Conservation (phyloP, 306 rosid genomes). For the Prunus campanulata region DNA sequence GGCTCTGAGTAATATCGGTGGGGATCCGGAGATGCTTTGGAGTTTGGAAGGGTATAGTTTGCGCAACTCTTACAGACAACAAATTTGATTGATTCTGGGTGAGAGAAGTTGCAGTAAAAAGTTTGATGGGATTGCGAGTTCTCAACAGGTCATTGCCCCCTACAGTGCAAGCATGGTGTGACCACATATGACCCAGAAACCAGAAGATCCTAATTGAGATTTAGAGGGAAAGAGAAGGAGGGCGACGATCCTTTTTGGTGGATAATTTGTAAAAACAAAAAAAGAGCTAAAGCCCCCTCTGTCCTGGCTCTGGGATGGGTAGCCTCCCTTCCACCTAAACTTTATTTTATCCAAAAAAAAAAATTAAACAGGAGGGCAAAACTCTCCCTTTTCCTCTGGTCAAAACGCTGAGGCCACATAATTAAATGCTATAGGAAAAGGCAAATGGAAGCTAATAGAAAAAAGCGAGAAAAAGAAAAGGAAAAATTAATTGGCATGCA, state of each 20-base stretch:
- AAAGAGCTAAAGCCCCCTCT: no score
- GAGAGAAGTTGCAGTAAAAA: slow-evolving; percentile 7
- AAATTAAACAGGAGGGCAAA: no score
- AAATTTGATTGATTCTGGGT: background rate
- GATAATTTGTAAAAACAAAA: no score
- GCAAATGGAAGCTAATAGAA: background rate
- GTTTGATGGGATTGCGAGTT: slow-evolving; percentile 19
- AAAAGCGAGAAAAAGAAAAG: background rate
- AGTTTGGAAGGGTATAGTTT: background rate
- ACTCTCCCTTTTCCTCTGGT: background rate
- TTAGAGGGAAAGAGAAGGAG: slow-evolving; percentile 2
- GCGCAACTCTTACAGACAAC: background rate
- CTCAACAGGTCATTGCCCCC: slow-evolving; percentile 29
- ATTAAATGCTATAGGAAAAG: background rate
- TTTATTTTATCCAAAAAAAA: no score
- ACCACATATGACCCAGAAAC: slow-evolving; percentile 42
- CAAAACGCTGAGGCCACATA: background rate
- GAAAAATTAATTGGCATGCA: slow-evolving; percentile 31
- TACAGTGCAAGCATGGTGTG: slow-evolving; percentile 47
- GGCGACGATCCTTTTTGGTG: no score
- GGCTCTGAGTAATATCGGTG: background rate
- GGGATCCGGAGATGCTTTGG: background rate
- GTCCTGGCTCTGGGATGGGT: no score
- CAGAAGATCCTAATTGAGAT: slow-evolving; percentile 21
- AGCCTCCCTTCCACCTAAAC: no score